Evolutionary conservation across 176 grass and related monocot species (phyloP).

Genomic region (Raddia distichophylla): DNA sequence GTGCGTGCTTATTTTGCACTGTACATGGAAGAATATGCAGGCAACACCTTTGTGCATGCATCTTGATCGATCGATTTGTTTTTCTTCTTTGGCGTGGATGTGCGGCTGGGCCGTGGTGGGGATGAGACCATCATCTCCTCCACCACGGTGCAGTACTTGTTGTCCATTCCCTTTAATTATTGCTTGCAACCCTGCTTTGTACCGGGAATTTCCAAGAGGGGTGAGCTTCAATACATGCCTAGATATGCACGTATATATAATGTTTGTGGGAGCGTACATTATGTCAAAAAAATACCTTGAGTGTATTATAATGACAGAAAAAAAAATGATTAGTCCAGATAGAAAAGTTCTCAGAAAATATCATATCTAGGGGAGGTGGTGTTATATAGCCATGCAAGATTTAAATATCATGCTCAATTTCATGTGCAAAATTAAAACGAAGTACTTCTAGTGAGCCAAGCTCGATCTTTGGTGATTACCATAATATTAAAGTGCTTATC

Average conservation of each 20-base stretch:
- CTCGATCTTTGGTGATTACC: too few relatives aligned
- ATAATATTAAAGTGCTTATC: too few relatives aligned
- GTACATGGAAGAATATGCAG: not conserved
- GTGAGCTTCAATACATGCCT: not conserved
- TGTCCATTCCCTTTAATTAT: slow-evolving; percentile 64
- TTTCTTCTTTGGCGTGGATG: slow-evolving; percentile 49
- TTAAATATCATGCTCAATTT: too few relatives aligned
- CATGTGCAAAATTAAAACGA: too few relatives aligned
- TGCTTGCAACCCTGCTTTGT: slow-evolving; percentile 52
- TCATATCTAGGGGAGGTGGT: too few relatives aligned
- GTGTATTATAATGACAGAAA: too few relatives aligned
- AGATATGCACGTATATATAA: not conserved
- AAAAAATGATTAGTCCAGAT: too few relatives aligned
- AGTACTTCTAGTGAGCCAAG: too few relatives aligned
- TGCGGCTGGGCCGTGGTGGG: slow-evolving; percentile 51
- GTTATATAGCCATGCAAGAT: too few relatives aligned
- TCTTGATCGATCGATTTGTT: slow-evolving; percentile 13
- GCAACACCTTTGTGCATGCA: not conserved
- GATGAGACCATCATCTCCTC: slow-evolving; percentile 59
- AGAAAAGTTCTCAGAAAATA: too few relatives aligned
- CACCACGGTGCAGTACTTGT: slow-evolving; percentile 53
- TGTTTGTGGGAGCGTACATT: too few relatives aligned
- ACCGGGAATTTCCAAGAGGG: slow-evolving; percentile 53
- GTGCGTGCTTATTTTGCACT: not conserved
- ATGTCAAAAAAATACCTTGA: not conserved